Conservation (phyloP, 192 early-diverging fungal species). For the Obelidium mucronatum region DNA sequence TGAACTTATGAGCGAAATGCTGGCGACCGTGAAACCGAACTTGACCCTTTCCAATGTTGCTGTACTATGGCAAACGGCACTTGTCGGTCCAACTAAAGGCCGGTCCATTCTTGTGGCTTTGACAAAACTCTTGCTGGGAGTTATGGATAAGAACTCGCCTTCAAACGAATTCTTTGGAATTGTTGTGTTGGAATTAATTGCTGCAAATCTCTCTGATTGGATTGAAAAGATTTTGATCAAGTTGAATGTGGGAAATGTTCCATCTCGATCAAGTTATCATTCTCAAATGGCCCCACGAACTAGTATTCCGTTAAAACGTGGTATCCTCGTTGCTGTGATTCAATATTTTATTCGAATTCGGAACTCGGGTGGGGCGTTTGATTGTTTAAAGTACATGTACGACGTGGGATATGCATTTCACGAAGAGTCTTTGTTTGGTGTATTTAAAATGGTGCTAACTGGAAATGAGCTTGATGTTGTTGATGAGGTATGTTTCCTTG, state of each 20-base stretch:
- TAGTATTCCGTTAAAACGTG: conserved; percentile 2
- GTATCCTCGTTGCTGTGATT: neutral
- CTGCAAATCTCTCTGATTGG: neutral
- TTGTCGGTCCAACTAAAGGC: neutral
- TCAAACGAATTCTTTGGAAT: conserved; percentile 24
- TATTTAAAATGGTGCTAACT: conserved; percentile 12
- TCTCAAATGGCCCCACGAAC: conserved; percentile 4
- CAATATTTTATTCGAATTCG: neutral
- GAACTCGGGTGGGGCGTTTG: neutral
- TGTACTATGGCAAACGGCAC: conserved; percentile 19
- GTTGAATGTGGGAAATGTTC: conserved; percentile 23
- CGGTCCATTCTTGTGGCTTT: neutral
- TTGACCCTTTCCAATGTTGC: conserved; percentile 26
- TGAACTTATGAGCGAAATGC: neutral
- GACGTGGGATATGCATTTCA: conserved; percentile 29
- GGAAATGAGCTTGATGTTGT: conserved; percentile 11
- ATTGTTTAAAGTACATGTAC: conserved; percentile 19
- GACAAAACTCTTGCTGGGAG: conserved; percentile 1
- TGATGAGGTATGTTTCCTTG: conserved; percentile 2
- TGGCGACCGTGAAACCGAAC: neutral
- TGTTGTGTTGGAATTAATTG: conserved; percentile 25
- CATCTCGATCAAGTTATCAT: neutral
- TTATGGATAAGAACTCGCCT: neutral
- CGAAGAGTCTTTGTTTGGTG: conserved; percentile 18
- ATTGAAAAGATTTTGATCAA: neutral